A percentile compares a stretch with the other conserved stretches of the same genome.
Evolutionary conservation across 2,329 filamentous ascomycete genomes (phyloP).

Genomic region (Aspergillus versicolor): DNA sequence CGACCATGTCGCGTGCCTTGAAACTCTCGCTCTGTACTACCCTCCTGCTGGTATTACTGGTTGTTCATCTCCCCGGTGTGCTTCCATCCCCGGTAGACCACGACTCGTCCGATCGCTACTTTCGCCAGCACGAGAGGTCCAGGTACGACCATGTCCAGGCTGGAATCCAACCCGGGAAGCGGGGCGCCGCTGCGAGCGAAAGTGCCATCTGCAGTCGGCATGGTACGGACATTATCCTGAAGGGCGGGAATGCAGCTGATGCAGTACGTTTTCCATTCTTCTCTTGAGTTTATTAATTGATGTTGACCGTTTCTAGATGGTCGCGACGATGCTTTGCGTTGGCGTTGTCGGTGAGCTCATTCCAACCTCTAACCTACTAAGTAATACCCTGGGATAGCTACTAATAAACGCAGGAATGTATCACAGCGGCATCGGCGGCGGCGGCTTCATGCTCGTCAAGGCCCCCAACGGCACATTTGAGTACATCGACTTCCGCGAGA

Average conservation of each 20-base stretch:
- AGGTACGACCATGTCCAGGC: conserved; percentile 16
- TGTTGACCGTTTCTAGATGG: conserved; percentile 45
- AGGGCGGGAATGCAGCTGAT: conserved; percentile 72
- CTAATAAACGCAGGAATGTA: conserved; percentile 59
- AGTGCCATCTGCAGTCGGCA: conserved; percentile 67
- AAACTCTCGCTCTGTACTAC: conserved; percentile 19
- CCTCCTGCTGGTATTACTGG: conserved; percentile 21
- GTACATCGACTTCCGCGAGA: conserved; percentile 85
- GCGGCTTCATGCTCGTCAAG: conserved; percentile 84
- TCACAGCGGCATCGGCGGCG: conserved; percentile 79
- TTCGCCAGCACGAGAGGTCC: neutral
- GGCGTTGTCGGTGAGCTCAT: conserved; percentile 61
- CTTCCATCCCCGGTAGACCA: conserved; percentile 23
- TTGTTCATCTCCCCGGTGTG: conserved; percentile 22
- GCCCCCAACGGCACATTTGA: conserved; percentile 73
- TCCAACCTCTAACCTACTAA: neutral
- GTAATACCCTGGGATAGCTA: neutral
- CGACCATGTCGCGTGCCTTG: conserved; percentile 19
- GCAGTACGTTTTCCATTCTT: conserved; percentile 46
- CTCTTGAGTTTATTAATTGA: neutral
- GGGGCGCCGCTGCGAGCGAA: conserved; percentile 70
- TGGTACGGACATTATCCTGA: conserved; percentile 62
- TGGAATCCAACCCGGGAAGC: conserved; percentile 28
- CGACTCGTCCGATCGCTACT: conserved; percentile 2
- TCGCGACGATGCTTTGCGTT: conserved; percentile 72